Evolutionary conservation across 164 flowering plant species (phyloP).

Genomic region (Stephania yunnanensis): DNA sequence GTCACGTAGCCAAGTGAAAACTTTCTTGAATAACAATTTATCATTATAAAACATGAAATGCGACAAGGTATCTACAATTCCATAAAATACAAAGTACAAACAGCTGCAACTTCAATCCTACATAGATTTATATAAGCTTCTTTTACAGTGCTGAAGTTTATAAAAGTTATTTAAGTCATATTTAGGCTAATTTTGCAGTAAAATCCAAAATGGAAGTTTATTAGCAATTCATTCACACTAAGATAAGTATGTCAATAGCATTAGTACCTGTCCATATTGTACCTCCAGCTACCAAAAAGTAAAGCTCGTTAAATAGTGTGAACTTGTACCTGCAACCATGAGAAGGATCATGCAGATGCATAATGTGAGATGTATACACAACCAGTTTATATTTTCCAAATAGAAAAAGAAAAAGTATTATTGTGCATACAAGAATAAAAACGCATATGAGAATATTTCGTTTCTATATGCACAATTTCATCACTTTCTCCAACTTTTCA

Average conservation of each 20-base stretch:
- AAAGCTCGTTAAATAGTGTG: constrained; percentile 94
- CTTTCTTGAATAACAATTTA: neutral
- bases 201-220: neutral
- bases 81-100: neutral
- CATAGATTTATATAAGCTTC: neutral
- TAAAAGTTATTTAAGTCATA: neutral
- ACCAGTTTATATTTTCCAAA: neutral
- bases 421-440: neutral
- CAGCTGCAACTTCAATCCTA: neutral
- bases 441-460: neutral
- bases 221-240: constrained; percentile 1
- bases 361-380: neutral
- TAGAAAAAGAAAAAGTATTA: neutral
- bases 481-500: too few species aligned
- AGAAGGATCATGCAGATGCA: neutral
- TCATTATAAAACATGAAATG: neutral
- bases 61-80: neutral
- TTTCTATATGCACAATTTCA: too few species aligned
- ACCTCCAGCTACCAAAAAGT: constrained; percentile 96
- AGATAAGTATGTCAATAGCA: constrained; percentile 2
- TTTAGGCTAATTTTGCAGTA: neutral
- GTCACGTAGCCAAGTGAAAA: constrained; percentile 1
- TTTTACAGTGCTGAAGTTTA: neutral
- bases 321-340: constrained; percentile 85
- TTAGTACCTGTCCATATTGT: constrained; percentile 91